Percentiles rank a stretch among this genome's conserved stretches.
These are phyloP conservation scores for Prinsepia uniflora DNA, from an alignment of 306 rosid species.

Conservation along the genomic window DNA sequence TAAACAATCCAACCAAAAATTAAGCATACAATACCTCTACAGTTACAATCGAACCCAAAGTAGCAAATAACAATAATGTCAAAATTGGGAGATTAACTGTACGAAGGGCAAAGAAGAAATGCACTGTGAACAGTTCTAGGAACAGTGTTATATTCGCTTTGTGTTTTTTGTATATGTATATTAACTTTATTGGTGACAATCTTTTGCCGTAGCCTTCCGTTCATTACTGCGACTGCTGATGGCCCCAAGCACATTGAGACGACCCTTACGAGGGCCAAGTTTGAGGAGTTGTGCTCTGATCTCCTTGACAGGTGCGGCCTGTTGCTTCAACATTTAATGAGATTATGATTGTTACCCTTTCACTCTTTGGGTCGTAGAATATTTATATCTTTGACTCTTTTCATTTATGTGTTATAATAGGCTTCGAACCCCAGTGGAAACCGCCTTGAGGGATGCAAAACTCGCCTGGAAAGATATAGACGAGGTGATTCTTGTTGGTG, in stretches of 20 bases:
- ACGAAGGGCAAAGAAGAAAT: no score
- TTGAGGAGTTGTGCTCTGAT: constrained; percentile 89
- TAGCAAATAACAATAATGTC: no score
- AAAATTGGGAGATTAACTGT: no score
- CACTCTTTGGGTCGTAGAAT: neutral
- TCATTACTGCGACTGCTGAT: constrained; percentile 92
- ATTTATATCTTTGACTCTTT: neutral
- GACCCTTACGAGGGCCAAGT: constrained; percentile 82
- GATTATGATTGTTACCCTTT: neutral
- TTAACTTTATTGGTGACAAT: neutral
- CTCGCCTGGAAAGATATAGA: constrained; percentile 77
- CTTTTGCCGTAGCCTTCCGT: constrained; percentile 61
- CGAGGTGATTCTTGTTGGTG: constrained; percentile 81
- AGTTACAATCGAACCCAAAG: no score
- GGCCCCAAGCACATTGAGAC: constrained; percentile 99
- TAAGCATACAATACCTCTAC: no score
- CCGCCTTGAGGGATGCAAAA: constrained; percentile 92
- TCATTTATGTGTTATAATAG: constrained; percentile 28
- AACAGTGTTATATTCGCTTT: no score
- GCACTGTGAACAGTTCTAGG: no score
- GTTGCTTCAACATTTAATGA: neutral
- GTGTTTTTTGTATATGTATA: no score
- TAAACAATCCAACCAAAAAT: no score
- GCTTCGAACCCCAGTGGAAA: constrained; percentile 82
- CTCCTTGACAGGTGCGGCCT: constrained; percentile 76